Percentiles rank a stretch among this genome's conserved stretches.
Evolutionary conservation across 2,329 filamentous ascomycete genomes (phyloP).

Genomic region (Aspergillus sp.): DNA sequence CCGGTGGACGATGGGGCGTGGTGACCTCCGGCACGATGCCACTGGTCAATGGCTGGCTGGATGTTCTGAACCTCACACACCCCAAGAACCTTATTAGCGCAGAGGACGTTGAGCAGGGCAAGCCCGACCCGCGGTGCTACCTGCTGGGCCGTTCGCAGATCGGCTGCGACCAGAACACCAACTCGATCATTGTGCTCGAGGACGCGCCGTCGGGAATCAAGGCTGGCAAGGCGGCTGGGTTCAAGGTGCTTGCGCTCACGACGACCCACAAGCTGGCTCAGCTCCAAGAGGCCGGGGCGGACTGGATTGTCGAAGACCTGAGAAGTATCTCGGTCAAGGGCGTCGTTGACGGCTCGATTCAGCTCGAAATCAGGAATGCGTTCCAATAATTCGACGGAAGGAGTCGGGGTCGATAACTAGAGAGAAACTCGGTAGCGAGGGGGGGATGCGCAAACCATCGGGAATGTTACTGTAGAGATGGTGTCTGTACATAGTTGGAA

Average conservation of each 20-base stretch:
- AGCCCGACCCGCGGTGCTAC: slow-evolving; percentile 74
- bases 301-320: slow-evolving; percentile 82
- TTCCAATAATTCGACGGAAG: slow-evolving; percentile 23
- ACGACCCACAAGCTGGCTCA: slow-evolving; percentile 76
- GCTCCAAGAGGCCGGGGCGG: slow-evolving; percentile 69
- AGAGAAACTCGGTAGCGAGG: too few relatives aligned
- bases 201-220: slow-evolving; percentile 82
- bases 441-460: neutral
- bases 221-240: slow-evolving; percentile 81
- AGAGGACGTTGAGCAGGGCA: slow-evolving; percentile 69
- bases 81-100: slow-evolving; percentile 67
- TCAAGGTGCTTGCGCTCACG: slow-evolving; percentile 75
- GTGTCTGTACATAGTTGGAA: neutral
- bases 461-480: neutral
- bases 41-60: slow-evolving; percentile 69
- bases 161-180: slow-evolving; percentile 42
- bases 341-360: slow-evolving; percentile 54
- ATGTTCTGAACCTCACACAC: slow-evolving; percentile 59
- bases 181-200: slow-evolving; percentile 71
- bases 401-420: too few relatives aligned
- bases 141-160: slow-evolving; percentile 61
- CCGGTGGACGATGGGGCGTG: slow-evolving; percentile 74
- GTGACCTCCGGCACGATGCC: slow-evolving; percentile 65
- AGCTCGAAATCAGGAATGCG: slow-evolving; percentile 64
- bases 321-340: slow-evolving; percentile 63